Base-by-base conservation (phyloP, 257 asterid genomes). In the Nicotiana tabacum region DNA sequence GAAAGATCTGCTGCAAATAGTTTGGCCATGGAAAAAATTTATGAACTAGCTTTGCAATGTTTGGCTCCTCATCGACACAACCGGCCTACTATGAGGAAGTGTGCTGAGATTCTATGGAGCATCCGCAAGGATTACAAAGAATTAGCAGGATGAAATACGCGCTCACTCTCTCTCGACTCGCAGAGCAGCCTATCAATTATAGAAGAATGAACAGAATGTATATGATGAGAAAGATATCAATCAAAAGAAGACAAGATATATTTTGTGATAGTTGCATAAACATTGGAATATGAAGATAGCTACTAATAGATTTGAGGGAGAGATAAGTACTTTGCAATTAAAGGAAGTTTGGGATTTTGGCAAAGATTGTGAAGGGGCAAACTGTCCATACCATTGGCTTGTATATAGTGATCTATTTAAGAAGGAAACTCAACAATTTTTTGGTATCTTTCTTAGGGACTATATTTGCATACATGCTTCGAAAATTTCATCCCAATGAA, bases 41-140 rank as follows among this genome's bases (percentile, higher is more conserved):
- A 89, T 60, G 95, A 94, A 79, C 72, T 94, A 64, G 89, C 97
- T 18, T 87, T 90, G 83, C 92, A 86, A 84, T 96, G 99, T 89
- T 86, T 96, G 91, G 93, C 94, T 84, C 90, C 97, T 37, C 87
- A 85, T 85, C 88, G 98, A 78, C 88, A 81, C 35, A 84, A 70
- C 78, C 92, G 99, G n/a, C 99, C 99, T 6, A 57, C 88, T 24
- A 96, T 96, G 98, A 92, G 89, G 89, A 92, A 89, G 83, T 94
- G 98, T 24, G 97, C 90, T 0, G 98, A 96, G 94, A 83, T 90
- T 85, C 97, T 96, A 24, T 96, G 99, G 99, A 77, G 90, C 68
- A 89, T 96, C 82, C 93, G 99, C 65, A 96, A 92, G 84, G 97
- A 93, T 83, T 89, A 90, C 88, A 83, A 84, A 77, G 97, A 92